Percentiles rank a stretch among this genome's conserved stretches.
Conservation (phyloP, 257 asterid genomes). For the Henckelia pumila region DNA sequence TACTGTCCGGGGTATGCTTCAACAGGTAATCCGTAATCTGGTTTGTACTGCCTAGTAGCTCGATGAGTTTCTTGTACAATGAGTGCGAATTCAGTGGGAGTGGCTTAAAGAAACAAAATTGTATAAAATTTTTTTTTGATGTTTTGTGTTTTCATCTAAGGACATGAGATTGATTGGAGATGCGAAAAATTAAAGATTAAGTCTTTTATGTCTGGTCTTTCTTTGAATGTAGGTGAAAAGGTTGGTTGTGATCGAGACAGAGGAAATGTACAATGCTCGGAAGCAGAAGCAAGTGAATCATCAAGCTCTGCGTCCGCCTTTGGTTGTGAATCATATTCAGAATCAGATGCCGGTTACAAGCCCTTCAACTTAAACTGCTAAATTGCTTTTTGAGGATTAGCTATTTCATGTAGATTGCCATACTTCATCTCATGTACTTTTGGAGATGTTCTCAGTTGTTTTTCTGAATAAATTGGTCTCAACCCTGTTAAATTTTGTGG, state of each 20-base stretch:
- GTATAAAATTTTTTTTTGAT: neutral
- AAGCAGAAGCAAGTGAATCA: slow-evolving; percentile 56
- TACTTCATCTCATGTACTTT: neutral
- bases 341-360: neutral
- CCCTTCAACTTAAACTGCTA: neutral
- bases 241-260: slow-evolving; percentile 56
- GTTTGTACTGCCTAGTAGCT: neutral
- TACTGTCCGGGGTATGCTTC: slow-evolving; percentile 86
- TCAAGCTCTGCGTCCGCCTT: slow-evolving; percentile 65
- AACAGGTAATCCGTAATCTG: slow-evolving; percentile 59
- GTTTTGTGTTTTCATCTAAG: neutral
- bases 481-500: neutral
- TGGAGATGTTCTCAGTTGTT: neutral
- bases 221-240: slow-evolving; percentile 53
- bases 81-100: neutral
- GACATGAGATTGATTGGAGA: neutral
- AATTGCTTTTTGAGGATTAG: neutral
- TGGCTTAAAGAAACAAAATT: neutral
- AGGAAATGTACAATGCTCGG: slow-evolving; percentile 65
- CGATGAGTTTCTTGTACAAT: neutral
- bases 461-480: neutral
- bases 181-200: neutral
- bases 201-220: neutral
- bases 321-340: slow-evolving; percentile 42
- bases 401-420: neutral